These are phyloP conservation scores for Lactarius indigo DNA, from an alignment of 768 basidiomycete genomes.

Conservation along the genomic window DNA sequence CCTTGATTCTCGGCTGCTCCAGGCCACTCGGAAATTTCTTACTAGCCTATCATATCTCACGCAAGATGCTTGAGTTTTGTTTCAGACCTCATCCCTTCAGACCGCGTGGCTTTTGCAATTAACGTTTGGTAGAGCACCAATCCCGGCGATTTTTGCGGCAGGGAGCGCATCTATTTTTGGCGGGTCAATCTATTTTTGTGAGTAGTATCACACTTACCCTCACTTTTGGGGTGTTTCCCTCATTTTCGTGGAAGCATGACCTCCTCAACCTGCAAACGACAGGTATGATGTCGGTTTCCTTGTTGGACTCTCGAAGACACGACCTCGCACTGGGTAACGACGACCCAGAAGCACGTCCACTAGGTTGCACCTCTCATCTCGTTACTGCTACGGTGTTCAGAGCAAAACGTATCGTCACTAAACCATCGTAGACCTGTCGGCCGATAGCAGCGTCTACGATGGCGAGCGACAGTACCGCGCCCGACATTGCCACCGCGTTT, in stretches of 20 bases:
- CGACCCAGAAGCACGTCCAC: too few relatives aligned
- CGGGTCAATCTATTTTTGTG: background rate
- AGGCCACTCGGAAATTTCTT: background rate
- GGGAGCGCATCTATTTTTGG: background rate
- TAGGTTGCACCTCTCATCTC: too few relatives aligned
- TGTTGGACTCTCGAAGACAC: too few relatives aligned
- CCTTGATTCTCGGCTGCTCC: background rate
- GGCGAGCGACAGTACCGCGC: slow-evolving; percentile 55
- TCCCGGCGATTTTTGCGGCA: background rate
- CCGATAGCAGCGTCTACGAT: slow-evolving; percentile 43
- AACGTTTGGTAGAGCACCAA: background rate
- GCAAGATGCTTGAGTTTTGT: background rate
- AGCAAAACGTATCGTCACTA: too few relatives aligned
- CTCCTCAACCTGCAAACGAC: background rate
- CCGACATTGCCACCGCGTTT: slow-evolving; percentile 37
- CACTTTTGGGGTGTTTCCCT: background rate
- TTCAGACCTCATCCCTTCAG: background rate
- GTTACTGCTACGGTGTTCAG: too few relatives aligned
- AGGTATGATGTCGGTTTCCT: background rate
- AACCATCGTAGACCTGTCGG: too few relatives aligned
- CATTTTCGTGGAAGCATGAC: background rate
- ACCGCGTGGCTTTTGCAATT: background rate
- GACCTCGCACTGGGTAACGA: background rate
- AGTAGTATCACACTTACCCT: slow-evolving; percentile 11
- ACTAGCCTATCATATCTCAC: background rate